A percentile compares a stretch with the other conserved stretches of the same genome.
These are phyloP conservation scores for Boletus rufocinnamomeus DNA, from an alignment of 768 basidiomycete genomes.

Conservation along the genomic window DNA sequence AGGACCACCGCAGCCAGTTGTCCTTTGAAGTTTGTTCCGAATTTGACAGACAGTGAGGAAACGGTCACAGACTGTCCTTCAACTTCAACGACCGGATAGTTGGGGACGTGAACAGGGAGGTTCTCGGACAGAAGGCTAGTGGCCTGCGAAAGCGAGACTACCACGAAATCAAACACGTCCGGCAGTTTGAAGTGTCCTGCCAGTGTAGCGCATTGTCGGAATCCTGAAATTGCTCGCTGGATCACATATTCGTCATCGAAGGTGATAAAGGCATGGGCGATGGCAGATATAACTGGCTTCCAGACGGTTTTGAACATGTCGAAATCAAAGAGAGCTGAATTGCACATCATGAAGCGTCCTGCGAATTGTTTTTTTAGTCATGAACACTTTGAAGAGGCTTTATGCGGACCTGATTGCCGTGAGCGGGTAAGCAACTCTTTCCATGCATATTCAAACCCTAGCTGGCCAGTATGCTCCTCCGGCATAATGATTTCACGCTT, in stretches of 20 bases:
- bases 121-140: constrained; percentile 83
- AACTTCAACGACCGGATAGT: constrained; percentile 86
- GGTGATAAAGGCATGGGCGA: constrained; percentile 93
- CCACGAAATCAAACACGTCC: constrained; percentile 96
- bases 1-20: constrained; percentile 96
- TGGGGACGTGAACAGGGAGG: constrained; percentile 68
- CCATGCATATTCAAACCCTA: constrained; percentile 99
- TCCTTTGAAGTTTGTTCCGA: constrained; percentile 93
- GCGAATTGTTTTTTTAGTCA: constrained; percentile 44
- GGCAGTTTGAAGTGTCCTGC: constrained; percentile 87
- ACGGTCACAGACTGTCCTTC: constrained; percentile 90
- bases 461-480: constrained; percentile 93
- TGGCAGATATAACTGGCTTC: constrained; percentile 91
- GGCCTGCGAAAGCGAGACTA: constrained; percentile 88
- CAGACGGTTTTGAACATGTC: constrained; percentile 95
- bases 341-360: constrained; percentile 62
- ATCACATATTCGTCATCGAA: constrained; percentile 98
- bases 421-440: constrained; percentile 88
- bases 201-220: constrained; percentile 92
- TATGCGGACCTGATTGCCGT: constrained; percentile 66
- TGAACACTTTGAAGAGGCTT: constrained; percentile 7
- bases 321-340: constrained; percentile 78
- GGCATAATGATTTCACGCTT: constrained; percentile 96
- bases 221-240: constrained; percentile 93
- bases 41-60: constrained; percentile 87